These are phyloP conservation scores for Scytalidium lignicola DNA, from an alignment of 2,329 filamentous ascomycete species.

Conservation along the genomic window DNA sequence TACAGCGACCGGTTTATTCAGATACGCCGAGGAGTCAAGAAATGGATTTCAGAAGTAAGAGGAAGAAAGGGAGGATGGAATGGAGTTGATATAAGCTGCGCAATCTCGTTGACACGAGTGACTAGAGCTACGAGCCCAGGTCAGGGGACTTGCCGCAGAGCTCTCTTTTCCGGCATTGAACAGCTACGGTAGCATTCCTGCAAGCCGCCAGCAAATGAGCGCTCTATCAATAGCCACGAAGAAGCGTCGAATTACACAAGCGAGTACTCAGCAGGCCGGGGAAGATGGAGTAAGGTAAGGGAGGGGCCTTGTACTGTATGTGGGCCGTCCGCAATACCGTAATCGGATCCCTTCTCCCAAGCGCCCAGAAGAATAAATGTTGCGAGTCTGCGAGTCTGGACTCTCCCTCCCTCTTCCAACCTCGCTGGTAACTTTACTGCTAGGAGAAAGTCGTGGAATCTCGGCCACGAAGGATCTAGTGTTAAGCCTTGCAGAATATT, in stretches of 20 bases:
- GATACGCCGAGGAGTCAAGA: not conserved
- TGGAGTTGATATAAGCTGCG: slow-evolving; percentile 23
- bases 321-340: not conserved
- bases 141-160: slow-evolving; percentile 11
- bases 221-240: slow-evolving; percentile 16
- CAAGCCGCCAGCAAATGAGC: slow-evolving; percentile 20
- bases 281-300: slow-evolving; percentile 4
- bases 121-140: slow-evolving; percentile 8
- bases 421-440: too few relatives aligned
- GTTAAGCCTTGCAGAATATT: too few relatives aligned
- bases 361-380: too few relatives aligned
- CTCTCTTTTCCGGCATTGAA: slow-evolving; percentile 1
- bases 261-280: slow-evolving; percentile 12
- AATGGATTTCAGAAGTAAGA: slow-evolving; percentile 4
- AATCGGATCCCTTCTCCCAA: not conserved
- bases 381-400: too few relatives aligned
- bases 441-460: too few relatives aligned
- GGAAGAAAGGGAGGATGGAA: slow-evolving; percentile 8
- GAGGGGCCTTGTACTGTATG: not conserved
- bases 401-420: too few relatives aligned
- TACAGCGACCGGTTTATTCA: not conserved
- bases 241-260: slow-evolving; percentile 10
- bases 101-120: slow-evolving; percentile 18
- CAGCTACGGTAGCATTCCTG: slow-evolving; percentile 9
- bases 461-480: too few relatives aligned